phyloP scores from a whole-genome alignment of 495 filamentous ascomycete species.

The Penicillium coprophilum region DNA sequence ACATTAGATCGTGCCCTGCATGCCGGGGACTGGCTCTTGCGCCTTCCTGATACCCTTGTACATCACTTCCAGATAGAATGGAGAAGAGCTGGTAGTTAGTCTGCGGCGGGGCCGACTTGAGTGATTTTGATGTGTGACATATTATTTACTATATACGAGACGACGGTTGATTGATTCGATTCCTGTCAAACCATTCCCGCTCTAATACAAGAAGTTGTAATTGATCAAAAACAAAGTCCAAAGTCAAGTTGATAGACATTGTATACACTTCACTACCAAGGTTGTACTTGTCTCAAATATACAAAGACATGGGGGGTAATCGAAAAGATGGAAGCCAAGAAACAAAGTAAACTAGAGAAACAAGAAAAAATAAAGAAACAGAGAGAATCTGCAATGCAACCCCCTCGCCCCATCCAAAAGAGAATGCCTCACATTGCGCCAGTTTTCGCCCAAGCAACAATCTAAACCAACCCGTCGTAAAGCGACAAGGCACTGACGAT shows the following conservation, averaged over 20 bases:
- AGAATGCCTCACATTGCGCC: constrained; percentile 28
- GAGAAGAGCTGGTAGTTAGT: constrained; percentile 24
- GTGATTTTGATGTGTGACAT: constrained; percentile 15
- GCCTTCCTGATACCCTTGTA: constrained; percentile 35
- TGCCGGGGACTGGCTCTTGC: constrained; percentile 20
- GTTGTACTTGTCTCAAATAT: constrained; percentile 10
- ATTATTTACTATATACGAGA: constrained; percentile 10
- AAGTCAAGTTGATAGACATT: not conserved
- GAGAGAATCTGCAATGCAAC: constrained; percentile 8
- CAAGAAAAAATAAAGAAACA: constrained; percentile 5
- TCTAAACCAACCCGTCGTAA: constrained; percentile 89
- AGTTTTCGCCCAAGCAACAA: constrained; percentile 26
- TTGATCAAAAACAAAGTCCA: not conserved
- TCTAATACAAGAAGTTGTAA: not conserved
- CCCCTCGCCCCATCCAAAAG: constrained; percentile 9
- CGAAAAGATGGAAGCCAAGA: constrained; percentile 3
- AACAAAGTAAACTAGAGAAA: not conserved
- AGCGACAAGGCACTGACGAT: constrained; percentile 95
- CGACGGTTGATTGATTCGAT: not conserved
- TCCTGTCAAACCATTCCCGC: not conserved
- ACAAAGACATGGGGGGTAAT: constrained; percentile 10
- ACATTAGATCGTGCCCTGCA: constrained; percentile 32
- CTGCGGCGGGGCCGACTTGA: constrained; percentile 16
- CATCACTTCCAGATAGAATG: constrained; percentile 36
- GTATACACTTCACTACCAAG: constrained; percentile 5